Base-by-base conservation (phyloP, 768 basidiomycete species). In the Leccinellum albellum region DNA sequence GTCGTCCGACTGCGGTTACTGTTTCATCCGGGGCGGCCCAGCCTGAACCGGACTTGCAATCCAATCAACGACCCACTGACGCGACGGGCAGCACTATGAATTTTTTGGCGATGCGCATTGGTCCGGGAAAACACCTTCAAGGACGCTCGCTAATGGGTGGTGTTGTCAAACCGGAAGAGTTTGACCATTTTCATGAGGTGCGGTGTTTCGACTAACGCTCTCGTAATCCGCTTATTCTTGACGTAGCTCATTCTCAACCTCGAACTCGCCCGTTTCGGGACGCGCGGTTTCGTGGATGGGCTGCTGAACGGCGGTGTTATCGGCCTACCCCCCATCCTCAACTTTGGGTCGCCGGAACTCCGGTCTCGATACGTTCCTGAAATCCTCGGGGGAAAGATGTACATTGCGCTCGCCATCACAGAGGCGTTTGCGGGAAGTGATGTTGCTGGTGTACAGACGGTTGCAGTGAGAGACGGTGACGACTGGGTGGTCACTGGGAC, bases 361-460 rank as follows among this genome's bases (percentile, higher is more conserved):
- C 81, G 86, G 66, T 76, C 79, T 8, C 78, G 82, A 64, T 81
- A 95, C 51, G 79, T 95, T 15, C 83, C 88, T 1, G 87, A 89
- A 32, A 82, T 92, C 10, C 76, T 90, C 14, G 74, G 79, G 3
- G 91, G 89, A 9, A 89, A 87, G 72, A 92, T 94, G 72, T 91
- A 84, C 64, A 87, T 97, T 61, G 88, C 87, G 8, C 78, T 98
- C 32, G 96, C 96, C 9, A 92, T 98, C 66, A 88, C 86, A 47
- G 96, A 98, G 74, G 92, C 95, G 0, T 96, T 95, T 62, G 95
- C 94, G 3, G 91, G 91, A 17, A 90, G 88, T 63, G 91, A 94
- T 62, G 91, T 94, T 3, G 73, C 83, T 50, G 93, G 94, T 3
- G 65, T 95, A 33, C 93, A 84, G 78, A 98, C 88, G 56, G 88